Evolutionary conservation across 208 protist genomes (phyloP), one percentile per base, ranked within the genome.

Genomic region (Trichomonas gallinae): DNA sequence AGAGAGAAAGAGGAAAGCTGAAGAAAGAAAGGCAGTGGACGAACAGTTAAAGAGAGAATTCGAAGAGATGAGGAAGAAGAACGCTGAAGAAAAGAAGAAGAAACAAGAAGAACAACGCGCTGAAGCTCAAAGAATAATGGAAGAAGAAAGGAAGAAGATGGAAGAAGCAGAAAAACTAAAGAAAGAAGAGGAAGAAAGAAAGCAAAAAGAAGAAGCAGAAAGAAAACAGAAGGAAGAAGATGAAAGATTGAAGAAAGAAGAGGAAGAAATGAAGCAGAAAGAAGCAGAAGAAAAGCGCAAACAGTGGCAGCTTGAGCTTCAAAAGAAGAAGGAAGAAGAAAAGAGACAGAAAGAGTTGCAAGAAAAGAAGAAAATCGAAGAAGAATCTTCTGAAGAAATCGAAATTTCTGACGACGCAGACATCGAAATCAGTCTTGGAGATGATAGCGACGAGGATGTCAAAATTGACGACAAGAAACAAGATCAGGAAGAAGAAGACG

Each of bases 311-410:
- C 44, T 63, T 26, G 87, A 96, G 3, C 21, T n/a, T 34, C 44
- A 96, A 58, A 96, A n/a, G 48, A 96, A 58, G 48, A 96, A 96
- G 26, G 48, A 96, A 96, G 87, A 96, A 21, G 48, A 58, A 96
- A 96, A 21, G 17, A 58, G 26, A 96, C 44, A 58, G 48, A 96
- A 96, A 96, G 87, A 96, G 26, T 31, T 48, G 4, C 11, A 96
- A n/a, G 87, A 96, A 96, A 13, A 58, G 26, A 96, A 96, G 48
- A 58, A 96, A n/a, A 8, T n/a, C 11, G 48, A 96, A 96, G 87
- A 96, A 96, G 48, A 58, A 96, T 17, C 58, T 13, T 51, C 46
- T 15, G 26, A 26, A 72, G 58, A 72, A 72, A 72, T n/a, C 8
- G 58, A 72, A 72, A 72, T 51, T 51, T 51, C 46, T 3, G 46